Evolutionary conservation across 2,329 filamentous ascomycete genomes (phyloP).

Genomic region (Penicillium capsulatum): DNA sequence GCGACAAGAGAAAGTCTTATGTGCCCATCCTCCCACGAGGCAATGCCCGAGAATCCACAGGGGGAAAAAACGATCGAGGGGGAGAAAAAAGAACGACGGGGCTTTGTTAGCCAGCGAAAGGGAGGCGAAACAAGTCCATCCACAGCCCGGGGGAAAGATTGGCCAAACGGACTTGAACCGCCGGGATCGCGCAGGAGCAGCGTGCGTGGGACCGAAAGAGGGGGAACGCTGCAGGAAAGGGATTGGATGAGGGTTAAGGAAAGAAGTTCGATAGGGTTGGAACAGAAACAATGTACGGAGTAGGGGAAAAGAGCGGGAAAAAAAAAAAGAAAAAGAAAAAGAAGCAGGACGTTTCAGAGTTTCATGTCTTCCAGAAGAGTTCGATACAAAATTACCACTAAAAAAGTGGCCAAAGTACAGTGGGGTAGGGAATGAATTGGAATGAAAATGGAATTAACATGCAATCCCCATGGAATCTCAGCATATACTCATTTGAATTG

Average conservation of each 20-base stretch:
- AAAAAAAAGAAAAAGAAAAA: neutral
- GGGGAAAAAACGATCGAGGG: slow-evolving; percentile 9
- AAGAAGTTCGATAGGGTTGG: slow-evolving; percentile 12
- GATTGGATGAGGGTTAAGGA: slow-evolving; percentile 12
- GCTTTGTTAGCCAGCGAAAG: slow-evolving; percentile 20
- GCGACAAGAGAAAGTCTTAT: slow-evolving; percentile 12
- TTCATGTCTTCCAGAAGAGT: slow-evolving; percentile 24
- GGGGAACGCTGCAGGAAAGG: slow-evolving; percentile 35
- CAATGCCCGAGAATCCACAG: slow-evolving; percentile 12
- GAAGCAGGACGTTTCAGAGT: slow-evolving; percentile 11
- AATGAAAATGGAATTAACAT: slow-evolving; percentile 1
- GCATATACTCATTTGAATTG: too few species aligned
- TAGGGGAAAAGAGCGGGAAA: neutral
- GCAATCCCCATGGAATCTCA: too few species aligned
- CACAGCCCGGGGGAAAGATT: slow-evolving; percentile 17
- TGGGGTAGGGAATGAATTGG: neutral
- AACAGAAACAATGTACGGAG: slow-evolving; percentile 9
- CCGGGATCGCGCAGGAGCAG: slow-evolving; percentile 24
- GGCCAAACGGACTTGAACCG: slow-evolving; percentile 19
- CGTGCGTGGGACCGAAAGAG: slow-evolving; percentile 17
- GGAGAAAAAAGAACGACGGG: slow-evolving; percentile 10
- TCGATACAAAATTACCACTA: slow-evolving; percentile 18
- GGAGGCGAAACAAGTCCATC: slow-evolving; percentile 16
- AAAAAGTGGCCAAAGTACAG: slow-evolving; percentile 2
- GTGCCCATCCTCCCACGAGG: slow-evolving; percentile 15